These are phyloP conservation scores for Diplodia mutila DNA, from an alignment of 2,329 filamentous ascomycete genomes.

Conservation along the genomic window DNA sequence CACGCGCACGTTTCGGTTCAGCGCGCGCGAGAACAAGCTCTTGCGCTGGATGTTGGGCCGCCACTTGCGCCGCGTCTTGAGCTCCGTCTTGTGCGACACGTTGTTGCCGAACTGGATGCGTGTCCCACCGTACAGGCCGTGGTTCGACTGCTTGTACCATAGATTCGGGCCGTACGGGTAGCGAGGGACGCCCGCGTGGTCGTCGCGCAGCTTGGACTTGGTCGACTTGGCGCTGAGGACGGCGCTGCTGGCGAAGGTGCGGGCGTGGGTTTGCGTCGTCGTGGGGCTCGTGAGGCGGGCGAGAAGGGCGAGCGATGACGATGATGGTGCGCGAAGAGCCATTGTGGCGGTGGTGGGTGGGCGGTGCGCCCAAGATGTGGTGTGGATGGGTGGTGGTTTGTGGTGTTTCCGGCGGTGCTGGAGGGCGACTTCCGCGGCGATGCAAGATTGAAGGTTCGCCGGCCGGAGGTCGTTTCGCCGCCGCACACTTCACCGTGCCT, in stretches of 20 bases:
- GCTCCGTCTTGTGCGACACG: slow-evolving; percentile 67
- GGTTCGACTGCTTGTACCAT: slow-evolving; percentile 80
- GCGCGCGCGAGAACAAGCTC: slow-evolving; percentile 65
- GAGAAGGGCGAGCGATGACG: slow-evolving; percentile 15
- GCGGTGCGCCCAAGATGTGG: background rate
- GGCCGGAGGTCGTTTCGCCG: slow-evolving; percentile 12
- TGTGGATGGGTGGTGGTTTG: background rate
- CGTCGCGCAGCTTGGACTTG: slow-evolving; percentile 24
- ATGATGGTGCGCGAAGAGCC: slow-evolving; percentile 6
- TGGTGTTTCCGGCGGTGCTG: slow-evolving; percentile 2
- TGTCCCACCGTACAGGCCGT: slow-evolving; percentile 70
- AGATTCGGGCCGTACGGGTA: slow-evolving; percentile 74
- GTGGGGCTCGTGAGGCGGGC: background rate
- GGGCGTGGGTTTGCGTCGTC: slow-evolving; percentile 26
- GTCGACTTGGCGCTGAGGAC: slow-evolving; percentile 33
- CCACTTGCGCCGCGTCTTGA: slow-evolving; percentile 75
- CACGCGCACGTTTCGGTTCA: slow-evolving; percentile 67
- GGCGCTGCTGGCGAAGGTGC: slow-evolving; percentile 36
- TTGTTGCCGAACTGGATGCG: slow-evolving; percentile 81
- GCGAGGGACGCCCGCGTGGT: slow-evolving; percentile 38
- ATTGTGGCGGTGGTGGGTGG: slow-evolving; percentile 6
- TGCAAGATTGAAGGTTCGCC: background rate
- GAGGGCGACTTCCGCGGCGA: background rate
- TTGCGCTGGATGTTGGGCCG: slow-evolving; percentile 72
- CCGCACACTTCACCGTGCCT: background rate